Base-by-base conservation (phyloP, 2,329 filamentous ascomycete genomes). In the Fusarium sarcochroum region DNA sequence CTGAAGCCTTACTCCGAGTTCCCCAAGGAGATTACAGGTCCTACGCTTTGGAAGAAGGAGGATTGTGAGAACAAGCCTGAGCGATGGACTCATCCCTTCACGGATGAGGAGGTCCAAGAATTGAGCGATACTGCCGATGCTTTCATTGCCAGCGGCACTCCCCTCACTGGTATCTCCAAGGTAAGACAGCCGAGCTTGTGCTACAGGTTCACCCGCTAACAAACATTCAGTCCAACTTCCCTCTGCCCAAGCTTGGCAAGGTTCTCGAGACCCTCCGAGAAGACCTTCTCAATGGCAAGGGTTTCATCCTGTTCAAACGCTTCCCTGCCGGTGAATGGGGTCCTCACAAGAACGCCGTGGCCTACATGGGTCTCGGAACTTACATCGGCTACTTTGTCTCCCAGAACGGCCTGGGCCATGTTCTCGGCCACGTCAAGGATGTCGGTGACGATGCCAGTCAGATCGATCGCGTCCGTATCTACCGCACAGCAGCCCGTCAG, bases 371-470 rank as follows among this genome's bases (percentile, higher is more conserved):
- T 6, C 85, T 97, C 3, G 91, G 92, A 40, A 93, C 92, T 7
- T 91, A 97, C 78, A 85, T 97, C 11, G 93, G 94, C 60, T 96
- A 97, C 82, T 95, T 96, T 68, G 89, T 97, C 40, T 92, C 89
- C 23, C 94, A 97, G 76, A 97, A 97, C 81, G 90, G 90, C 18
- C 88, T 89, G 18, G 93, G 93, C 44, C 93, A 97, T 80, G 92
- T 97, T 11, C 87, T 97, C 2, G 93, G 93, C 9, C 93, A 97
- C 78, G 93, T 97, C 73, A 95, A 97, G 81, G 93, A 97, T 79
- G 86, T 96, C 5, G 92, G 93, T 45, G 93, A 94, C 70, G 93
- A 97, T 77, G 85, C 91, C 25, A 88, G 85, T 6, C 90, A 94
- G 80, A 97, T 93, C 73, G 91, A 97, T 81, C 91, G 90, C 73